A percentile compares a stretch with the other conserved stretches of the same genome.
Evolutionary conservation across 164 flowering plant species (phyloP).

Genomic region (Saururus chinensis): DNA sequence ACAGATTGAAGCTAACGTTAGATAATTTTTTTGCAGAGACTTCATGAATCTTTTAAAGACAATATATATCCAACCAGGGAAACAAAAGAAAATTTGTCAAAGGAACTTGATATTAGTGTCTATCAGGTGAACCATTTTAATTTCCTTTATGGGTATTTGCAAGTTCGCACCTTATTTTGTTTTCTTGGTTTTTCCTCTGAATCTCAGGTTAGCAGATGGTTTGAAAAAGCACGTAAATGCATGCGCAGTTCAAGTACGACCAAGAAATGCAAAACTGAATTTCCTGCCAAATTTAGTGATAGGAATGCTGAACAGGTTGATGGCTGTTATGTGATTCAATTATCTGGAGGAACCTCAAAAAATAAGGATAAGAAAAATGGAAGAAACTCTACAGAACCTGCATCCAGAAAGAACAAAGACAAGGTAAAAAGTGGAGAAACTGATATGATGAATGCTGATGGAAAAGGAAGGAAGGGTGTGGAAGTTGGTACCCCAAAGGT

Average conservation of each 20-base stretch:
- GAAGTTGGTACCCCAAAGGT: background rate
- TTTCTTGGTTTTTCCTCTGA: background rate
- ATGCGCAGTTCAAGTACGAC: conserved; percentile 21
- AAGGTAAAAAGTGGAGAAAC: background rate
- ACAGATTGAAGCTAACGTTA: background rate
- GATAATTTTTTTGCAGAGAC: conserved; percentile 40
- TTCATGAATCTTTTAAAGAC: conserved; percentile 37
- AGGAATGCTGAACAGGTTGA: background rate
- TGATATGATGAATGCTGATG: background rate
- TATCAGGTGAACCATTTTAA: conserved; percentile 34
- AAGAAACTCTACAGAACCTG: background rate
- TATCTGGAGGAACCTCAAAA: background rate
- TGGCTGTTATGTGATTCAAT: background rate
- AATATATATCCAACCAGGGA: conserved; percentile 57
- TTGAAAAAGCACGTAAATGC: conserved; percentile 67
- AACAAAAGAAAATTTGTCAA: conserved; percentile 46
- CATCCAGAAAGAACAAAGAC: conserved; percentile 2
- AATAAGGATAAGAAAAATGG: background rate
- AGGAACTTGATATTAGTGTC: conserved; percentile 46
- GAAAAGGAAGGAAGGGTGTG: background rate
- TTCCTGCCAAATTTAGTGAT: background rate
- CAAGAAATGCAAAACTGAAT: conserved; percentile 6
- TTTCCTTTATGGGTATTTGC: background rate
- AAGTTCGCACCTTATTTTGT: background rate
- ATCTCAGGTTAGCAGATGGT: conserved; percentile 76